Evolutionary conservation across 257 asterid genomes (phyloP).

Genomic region (Salvia hispanica): DNA sequence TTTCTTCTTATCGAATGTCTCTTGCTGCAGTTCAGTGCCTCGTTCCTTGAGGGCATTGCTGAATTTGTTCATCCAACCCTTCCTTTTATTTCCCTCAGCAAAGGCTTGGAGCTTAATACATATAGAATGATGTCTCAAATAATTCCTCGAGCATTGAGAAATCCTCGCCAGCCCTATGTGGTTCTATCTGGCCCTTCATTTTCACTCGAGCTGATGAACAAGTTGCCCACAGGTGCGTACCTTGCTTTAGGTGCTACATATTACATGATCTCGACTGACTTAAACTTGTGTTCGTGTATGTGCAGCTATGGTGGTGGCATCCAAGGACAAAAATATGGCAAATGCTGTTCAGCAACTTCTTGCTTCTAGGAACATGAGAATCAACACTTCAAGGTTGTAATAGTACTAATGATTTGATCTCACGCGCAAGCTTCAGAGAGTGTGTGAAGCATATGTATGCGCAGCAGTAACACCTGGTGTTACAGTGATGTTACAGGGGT

Average conservation of each 20-base stretch:
- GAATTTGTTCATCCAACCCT: slow-evolving; percentile 78
- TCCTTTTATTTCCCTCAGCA: slow-evolving; percentile 93
- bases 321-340: slow-evolving; percentile 86
- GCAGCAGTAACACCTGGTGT: slow-evolving; percentile 66
- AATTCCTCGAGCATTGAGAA: slow-evolving; percentile 71
- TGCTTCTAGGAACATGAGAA: slow-evolving; percentile 73
- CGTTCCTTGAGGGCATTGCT: slow-evolving; percentile 79
- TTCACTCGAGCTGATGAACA: slow-evolving; percentile 88
- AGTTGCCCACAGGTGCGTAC: slow-evolving; percentile 79
- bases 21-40: slow-evolving; percentile 80
- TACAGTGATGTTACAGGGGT: slow-evolving; percentile 97
- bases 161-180: slow-evolving; percentile 88
- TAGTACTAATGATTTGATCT: slow-evolving; percentile 1
- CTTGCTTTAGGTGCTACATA: background rate
- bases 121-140: slow-evolving; percentile 89
- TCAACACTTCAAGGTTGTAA: slow-evolving; percentile 83
- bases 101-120: slow-evolving; percentile 88
- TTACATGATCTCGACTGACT: slow-evolving; percentile 17
- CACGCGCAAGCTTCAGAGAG: background rate
- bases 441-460: slow-evolving; percentile 23
- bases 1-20: slow-evolving; percentile 32
- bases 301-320: slow-evolving; percentile 88
- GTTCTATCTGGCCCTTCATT: slow-evolving; percentile 92
- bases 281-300: slow-evolving; percentile 18
- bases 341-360: slow-evolving; percentile 86